A percentile compares a stretch with the other conserved stretches of the same genome.
Evolutionary conservation across 805 yeast species (phyloP).

Genomic region (Candida wancherniae): DNA sequence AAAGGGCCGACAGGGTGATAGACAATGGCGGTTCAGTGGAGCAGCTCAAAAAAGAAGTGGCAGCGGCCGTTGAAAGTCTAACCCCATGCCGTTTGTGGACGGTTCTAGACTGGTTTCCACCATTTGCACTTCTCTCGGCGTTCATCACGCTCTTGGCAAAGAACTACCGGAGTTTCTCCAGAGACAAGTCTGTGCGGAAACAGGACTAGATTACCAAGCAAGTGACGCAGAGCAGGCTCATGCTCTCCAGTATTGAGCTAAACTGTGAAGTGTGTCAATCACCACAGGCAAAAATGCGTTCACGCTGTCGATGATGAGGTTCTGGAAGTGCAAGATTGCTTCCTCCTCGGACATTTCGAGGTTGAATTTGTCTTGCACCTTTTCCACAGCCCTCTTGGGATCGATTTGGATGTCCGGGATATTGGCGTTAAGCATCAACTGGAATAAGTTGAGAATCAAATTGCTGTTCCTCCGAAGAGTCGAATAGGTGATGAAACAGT

Average conservation of each 20-base stretch:
- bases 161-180: no score
- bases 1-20: slow-evolving; percentile 60
- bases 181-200: no score
- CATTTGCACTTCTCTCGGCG: slow-evolving; percentile 25
- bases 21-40: slow-evolving; percentile 47
- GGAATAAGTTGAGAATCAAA: slow-evolving; percentile 83
- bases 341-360: slow-evolving; percentile 93
- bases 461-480: slow-evolving; percentile 87
- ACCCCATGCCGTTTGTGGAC: slow-evolving; percentile 24
- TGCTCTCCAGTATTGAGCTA: slow-evolving; percentile 98
- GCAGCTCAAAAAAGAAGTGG: slow-evolving; percentile 21
- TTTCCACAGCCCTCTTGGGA: slow-evolving; percentile 79
- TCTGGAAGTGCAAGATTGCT: slow-evolving; percentile 92
- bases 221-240: slow-evolving; percentile 22
- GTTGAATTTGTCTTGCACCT: slow-evolving; percentile 91
- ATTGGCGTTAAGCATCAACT: slow-evolving; percentile 88
- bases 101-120: slow-evolving; percentile 36
- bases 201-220: no score
- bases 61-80: slow-evolving; percentile 20
- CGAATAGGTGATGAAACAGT: slow-evolving; percentile 91
- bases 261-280: slow-evolving; percentile 87
- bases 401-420: slow-evolving; percentile 87
- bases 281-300: slow-evolving; percentile 92
- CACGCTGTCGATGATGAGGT: slow-evolving; percentile 88
- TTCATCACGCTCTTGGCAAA: slow-evolving; percentile 5